Percentiles rank a stretch among this genome's conserved stretches.
Evolutionary conservation across 2,329 filamentous ascomycete species (phyloP).

Genomic region (Aschersonia sp.): DNA sequence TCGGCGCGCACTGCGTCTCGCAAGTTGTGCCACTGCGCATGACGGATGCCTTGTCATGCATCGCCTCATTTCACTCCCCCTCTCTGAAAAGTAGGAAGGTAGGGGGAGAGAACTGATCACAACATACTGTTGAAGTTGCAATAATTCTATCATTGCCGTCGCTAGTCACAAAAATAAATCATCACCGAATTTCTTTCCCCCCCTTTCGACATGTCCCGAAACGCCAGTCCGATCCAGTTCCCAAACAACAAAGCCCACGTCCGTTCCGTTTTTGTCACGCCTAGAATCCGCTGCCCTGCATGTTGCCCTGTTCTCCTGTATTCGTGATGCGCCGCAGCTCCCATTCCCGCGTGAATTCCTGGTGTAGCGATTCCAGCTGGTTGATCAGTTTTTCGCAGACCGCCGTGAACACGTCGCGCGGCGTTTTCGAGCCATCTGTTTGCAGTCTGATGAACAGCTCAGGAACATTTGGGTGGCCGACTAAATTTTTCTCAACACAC

Average conservation of each 20-base stretch:
- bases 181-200: neutral
- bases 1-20: too few relatives aligned
- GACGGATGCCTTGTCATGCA: too few relatives aligned
- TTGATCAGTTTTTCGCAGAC: constrained; percentile 72
- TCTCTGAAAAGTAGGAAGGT: too few relatives aligned
- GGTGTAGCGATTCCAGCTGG: constrained; percentile 64
- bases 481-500: constrained; percentile 11
- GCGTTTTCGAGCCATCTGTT: constrained; percentile 76
- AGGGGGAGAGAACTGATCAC: too few relatives aligned
- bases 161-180: neutral
- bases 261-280: neutral
- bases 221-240: constrained; percentile 9
- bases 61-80: too few relatives aligned
- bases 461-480: constrained; percentile 45
- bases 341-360: constrained; percentile 86
- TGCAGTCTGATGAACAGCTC: constrained; percentile 65
- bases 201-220: neutral
- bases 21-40: too few relatives aligned
- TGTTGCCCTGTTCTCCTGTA: constrained; percentile 40
- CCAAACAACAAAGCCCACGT: neutral
- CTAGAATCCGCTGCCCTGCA: constrained; percentile 21
- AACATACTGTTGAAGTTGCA: neutral
- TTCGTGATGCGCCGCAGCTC: constrained; percentile 76
- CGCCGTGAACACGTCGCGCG: constrained; percentile 74
- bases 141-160: neutral